Base-by-base conservation (phyloP, 2,329 filamentous ascomycete species). In the Chalaropsis thielavioides region DNA sequence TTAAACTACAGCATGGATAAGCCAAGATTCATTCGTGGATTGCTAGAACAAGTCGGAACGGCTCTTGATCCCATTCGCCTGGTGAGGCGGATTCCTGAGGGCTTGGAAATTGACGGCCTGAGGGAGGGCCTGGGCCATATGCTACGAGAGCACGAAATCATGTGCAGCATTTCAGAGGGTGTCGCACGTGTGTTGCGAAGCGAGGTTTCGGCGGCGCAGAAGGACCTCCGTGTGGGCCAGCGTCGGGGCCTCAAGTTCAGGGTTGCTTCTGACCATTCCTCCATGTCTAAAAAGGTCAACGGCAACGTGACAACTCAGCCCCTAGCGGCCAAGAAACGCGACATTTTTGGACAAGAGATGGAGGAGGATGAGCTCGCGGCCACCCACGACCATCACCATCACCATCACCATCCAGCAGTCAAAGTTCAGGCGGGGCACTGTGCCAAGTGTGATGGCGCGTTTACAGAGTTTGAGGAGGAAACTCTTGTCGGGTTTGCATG, bases 1-100 rank as follows among this genome's bases (percentile, higher is more conserved):
- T 82, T 99, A 5, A 85, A 92, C 70, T 97, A 97, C 74, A 92
- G 89, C 67, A 97, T 99, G 94, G 91, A 96, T 76, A 96, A 96
- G 72, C 94, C 94, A 0, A 84, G 84, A 49, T 99, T 99, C 76
- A 97, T 99, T 69, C 87, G 90, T 13, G 92, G 89, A 0, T 78
- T 99, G 2, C 83, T 99, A 0, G 90, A 96, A 71, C 90, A 97
- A 76, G 92, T 96, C 1, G 94, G 94, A 43, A 97, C 92, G 0
- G 85, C 90, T 1, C 94, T 99, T 71, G 87, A 97, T 71, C 94
- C 94, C 0, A 92, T 97, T 68, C 88, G 87, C 17, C 83, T 99
- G 2, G 90, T 99, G 5, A 82, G 89, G 15, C 84, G 92, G 4
- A 99, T 99, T 35, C 94, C 94, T 0, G 90, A 95, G 71, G 92